phyloP scores from a whole-genome alignment of 169 alveolate genomes.

The Plasmodium chabaudi region DNA sequence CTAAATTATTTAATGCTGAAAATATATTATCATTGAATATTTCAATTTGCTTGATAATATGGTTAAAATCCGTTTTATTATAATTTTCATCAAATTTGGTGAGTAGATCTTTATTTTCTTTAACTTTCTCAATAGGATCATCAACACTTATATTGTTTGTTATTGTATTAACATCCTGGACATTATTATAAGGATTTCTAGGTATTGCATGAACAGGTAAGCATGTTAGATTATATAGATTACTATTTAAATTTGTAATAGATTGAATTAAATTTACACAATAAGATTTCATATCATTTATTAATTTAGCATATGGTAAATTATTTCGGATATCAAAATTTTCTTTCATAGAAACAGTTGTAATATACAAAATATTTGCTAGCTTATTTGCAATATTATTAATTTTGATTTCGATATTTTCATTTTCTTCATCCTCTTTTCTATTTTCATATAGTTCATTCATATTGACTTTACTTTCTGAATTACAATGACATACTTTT shows the following conservation, averaged over 20 bases:
- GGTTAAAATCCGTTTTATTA: constrained; percentile 8
- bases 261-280: constrained; percentile 66
- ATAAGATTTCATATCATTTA: constrained; percentile 75
- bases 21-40: constrained; percentile 26
- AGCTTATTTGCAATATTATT: constrained; percentile 62
- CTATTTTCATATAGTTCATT: constrained; percentile 19
- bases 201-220: constrained; percentile 74
- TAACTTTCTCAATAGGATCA: constrained; percentile 29
- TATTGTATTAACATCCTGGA: constrained; percentile 33
- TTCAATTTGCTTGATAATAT: constrained; percentile 36
- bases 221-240: constrained; percentile 32
- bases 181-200: constrained; percentile 49
- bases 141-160: constrained; percentile 56
- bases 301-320: constrained; percentile 47
- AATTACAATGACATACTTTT: too few species aligned
- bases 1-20: constrained; percentile 58
- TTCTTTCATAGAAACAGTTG: constrained; percentile 66
- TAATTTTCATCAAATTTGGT: constrained; percentile 8
- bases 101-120: constrained; percentile 19
- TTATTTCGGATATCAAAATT: constrained; percentile 22
- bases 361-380: constrained; percentile 63
- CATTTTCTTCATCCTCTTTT: constrained; percentile 18
- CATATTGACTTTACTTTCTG: neutral
- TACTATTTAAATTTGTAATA: constrained; percentile 33
- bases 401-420: constrained; percentile 20